Percentiles rank a stretch among this genome's conserved stretches.
These are phyloP conservation scores for Kickxella alabastrina DNA, from an alignment of 192 early-diverging fungal species.

Conservation along the genomic window DNA sequence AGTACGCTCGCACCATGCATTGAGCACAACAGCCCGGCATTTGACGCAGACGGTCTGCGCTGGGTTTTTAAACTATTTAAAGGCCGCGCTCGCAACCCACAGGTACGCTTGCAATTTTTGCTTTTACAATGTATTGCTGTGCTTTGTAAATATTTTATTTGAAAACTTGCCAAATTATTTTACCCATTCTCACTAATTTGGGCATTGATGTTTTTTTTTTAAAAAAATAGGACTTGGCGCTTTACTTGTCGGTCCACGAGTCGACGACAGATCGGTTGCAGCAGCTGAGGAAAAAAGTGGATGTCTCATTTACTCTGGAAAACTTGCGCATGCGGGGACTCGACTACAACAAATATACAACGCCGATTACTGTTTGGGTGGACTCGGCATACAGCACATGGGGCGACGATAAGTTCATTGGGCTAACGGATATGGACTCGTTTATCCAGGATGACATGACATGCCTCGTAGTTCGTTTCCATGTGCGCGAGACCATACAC, in stretches of 20 bases:
- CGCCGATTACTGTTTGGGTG: constrained; percentile 50
- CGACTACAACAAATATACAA: constrained; percentile 46
- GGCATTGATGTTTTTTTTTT: no score
- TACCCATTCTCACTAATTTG: no score
- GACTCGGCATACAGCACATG: constrained; percentile 46
- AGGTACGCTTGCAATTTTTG: no score
- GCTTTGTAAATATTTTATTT: no score
- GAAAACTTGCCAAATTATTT: no score
- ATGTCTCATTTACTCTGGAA: constrained; percentile 41
- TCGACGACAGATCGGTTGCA: constrained; percentile 20
- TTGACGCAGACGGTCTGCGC: constrained; percentile 45
- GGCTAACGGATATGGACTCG: constrained; percentile 23
- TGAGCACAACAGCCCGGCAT: constrained; percentile 49
- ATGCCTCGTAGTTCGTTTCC: constrained; percentile 44
- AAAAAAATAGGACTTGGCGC: constrained; percentile 30
- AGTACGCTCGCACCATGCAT: constrained; percentile 42
- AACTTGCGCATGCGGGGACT: constrained; percentile 33
- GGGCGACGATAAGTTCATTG: constrained; percentile 47
- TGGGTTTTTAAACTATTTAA: constrained; percentile 53
- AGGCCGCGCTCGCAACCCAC: constrained; percentile 43
- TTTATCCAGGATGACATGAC: constrained; percentile 39
- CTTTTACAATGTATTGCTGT: no score
- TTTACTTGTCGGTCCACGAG: constrained; percentile 44
- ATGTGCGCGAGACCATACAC: constrained; percentile 40
- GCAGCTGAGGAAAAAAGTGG: constrained; percentile 34